Conservation (phyloP, 768 basidiomycete species). For the Mrakia gelida region DNA sequence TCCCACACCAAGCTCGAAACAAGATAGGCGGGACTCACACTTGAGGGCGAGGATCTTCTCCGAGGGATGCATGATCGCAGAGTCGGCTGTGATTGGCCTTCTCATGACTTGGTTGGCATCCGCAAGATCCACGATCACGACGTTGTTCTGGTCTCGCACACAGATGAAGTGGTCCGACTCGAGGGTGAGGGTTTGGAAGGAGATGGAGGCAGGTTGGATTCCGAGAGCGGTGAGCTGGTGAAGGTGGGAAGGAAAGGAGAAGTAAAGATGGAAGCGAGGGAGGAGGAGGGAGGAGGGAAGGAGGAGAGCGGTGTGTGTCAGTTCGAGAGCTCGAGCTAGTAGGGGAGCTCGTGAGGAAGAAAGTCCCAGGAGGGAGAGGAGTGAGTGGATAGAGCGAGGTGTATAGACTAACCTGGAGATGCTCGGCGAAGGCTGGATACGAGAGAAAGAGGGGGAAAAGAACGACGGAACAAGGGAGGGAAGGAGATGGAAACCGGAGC, state of each 20-base stretch:
- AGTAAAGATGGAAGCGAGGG: background rate
- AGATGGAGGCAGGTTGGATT: conserved; percentile 92
- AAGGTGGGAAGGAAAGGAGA: conserved; percentile 44
- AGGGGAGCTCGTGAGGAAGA: background rate
- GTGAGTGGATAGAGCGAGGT: background rate
- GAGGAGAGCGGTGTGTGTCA: background rate
- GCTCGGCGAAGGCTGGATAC: conserved; percentile 45
- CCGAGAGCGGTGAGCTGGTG: conserved; percentile 91
- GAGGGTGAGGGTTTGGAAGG: conserved; percentile 92
- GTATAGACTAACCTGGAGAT: conserved; percentile 44
- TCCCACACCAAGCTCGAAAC: background rate
- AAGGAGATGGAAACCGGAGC: background rate
- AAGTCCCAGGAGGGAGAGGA: background rate
- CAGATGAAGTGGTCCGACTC: conserved; percentile 99
- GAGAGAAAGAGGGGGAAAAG: background rate
- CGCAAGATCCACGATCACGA: conserved; percentile 95
- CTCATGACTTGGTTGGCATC: conserved; percentile 90
- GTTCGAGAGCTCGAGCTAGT: background rate
- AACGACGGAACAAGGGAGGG: background rate
- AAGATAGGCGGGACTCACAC: conserved; percentile 52
- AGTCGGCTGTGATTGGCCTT: conserved; percentile 94
- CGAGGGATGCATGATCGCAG: conserved; percentile 95
- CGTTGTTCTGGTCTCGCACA: conserved; percentile 85
- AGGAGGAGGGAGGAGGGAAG: background rate
- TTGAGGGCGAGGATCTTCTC: conserved; percentile 96